phyloP scores from a whole-genome alignment of 1,284 basidiomycete species.

The Naganishia liquefaciens region DNA sequence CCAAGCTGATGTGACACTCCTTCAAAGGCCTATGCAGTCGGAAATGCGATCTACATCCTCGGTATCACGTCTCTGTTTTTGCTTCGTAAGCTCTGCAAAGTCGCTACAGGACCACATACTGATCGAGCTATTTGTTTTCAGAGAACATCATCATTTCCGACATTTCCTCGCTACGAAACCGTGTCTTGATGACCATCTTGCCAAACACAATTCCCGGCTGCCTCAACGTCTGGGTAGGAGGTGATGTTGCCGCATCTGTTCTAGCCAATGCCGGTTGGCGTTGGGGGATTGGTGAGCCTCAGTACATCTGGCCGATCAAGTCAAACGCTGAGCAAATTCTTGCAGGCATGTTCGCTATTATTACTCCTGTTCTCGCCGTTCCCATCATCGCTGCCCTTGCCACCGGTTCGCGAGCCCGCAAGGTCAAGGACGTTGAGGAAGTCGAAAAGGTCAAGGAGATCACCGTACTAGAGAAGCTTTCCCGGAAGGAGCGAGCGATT shows the following conservation, averaged over 20 bases:
- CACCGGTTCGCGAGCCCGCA: constrained; percentile 16
- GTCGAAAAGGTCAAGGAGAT: constrained; percentile 10
- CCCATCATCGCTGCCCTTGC: constrained; percentile 37
- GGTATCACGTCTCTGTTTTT: constrained; percentile 49
- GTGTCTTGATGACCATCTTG: constrained; percentile 33
- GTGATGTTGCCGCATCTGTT: constrained; percentile 38
- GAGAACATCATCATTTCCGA: constrained; percentile 47
- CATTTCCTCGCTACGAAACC: constrained; percentile 45
- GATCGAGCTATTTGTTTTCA: not conserved
- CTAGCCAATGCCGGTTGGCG: constrained; percentile 39
- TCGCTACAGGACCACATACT: not conserved
- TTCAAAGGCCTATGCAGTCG: constrained; percentile 43
- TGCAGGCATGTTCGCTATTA: constrained; percentile 43
- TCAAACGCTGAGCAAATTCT: not conserved
- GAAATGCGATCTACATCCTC: constrained; percentile 48
- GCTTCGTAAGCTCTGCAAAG: constrained; percentile 36
- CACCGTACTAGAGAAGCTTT: not conserved
- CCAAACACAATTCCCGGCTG: constrained; percentile 43
- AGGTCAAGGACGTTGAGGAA: constrained; percentile 3
- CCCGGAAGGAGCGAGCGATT: constrained; percentile 33
- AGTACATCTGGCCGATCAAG: not conserved
- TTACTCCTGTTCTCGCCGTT: constrained; percentile 37
- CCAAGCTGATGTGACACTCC: constrained; percentile 21
- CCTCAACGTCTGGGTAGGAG: constrained; percentile 50
- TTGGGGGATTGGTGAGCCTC: constrained; percentile 45